A percentile compares a stretch with the other conserved stretches of the same genome.
These are phyloP conservation scores for Crucibulum laeve DNA, from an alignment of 768 basidiomycete species.

Conservation along the genomic window DNA sequence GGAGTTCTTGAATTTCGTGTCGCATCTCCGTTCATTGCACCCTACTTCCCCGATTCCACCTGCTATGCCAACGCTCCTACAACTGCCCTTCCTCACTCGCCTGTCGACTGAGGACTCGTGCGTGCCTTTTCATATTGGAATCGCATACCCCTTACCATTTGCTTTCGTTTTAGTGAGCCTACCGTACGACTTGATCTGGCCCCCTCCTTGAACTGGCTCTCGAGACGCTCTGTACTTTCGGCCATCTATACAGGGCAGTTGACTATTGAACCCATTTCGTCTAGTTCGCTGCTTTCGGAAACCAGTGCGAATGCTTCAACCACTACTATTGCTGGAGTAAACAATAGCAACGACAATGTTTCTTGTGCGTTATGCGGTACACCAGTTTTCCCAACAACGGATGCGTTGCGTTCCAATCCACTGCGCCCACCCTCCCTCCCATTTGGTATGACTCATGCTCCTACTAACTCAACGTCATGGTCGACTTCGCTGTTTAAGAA, in stretches of 20 bases:
- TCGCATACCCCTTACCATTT: conserved; percentile 9
- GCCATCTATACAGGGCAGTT: conserved; percentile 89
- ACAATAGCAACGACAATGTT: conserved; percentile 43
- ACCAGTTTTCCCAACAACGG: conserved; percentile 39
- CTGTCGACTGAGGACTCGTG: conserved; percentile 82
- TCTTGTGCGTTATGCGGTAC: conserved; percentile 80
- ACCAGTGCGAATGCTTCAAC: conserved; percentile 30
- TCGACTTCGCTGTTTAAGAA: conserved; percentile 61
- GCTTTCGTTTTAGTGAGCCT: conserved; percentile 61
- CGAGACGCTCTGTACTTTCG: conserved; percentile 73
- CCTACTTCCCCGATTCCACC: conserved; percentile 58
- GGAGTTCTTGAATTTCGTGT: conserved; percentile 76
- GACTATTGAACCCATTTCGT: conserved; percentile 80
- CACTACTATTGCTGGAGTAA: conserved; percentile 41
- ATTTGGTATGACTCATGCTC: conserved; percentile 22
- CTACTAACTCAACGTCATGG: conserved; percentile 37
- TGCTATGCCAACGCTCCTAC: conserved; percentile 67
- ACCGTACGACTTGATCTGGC: conserved; percentile 92
- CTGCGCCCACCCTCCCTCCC: conserved; percentile 28
- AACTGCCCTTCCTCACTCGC: conserved; percentile 74
- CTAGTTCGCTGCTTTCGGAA: conserved; percentile 55
- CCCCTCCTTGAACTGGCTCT: conserved; percentile 92
- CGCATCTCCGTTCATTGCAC: conserved; percentile 71
- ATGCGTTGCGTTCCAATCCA: conserved; percentile 18
- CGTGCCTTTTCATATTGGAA: conserved; percentile 32